Evolutionary conservation across 257 asterid genomes (phyloP), one percentile per base, ranked within the genome.

Genomic region (Plantago ovata): DNA sequence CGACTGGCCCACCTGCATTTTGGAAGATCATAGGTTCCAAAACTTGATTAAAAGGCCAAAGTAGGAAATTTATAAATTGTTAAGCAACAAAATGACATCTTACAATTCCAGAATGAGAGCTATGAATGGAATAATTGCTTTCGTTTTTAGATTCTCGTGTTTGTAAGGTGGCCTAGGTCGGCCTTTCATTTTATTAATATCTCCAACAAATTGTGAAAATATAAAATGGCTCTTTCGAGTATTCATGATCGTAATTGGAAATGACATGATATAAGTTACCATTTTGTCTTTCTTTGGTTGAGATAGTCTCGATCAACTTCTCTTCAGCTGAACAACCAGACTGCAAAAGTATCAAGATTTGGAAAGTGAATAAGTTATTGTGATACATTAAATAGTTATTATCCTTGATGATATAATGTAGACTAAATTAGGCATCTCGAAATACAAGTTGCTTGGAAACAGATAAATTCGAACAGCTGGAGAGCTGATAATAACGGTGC

Each of bases 1-100:
- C 72, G 16, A 47, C 63, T 59, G 21, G 58, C 23, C 63, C 61
- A 23, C 75, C 94, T 72, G 63, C 38, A 72, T 38, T 58, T 56
- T 63, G 28, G 14, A 53, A 58, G 28, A 41, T 14, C 32, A 38
- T 48, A 56, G 9, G 39, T 38, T 50, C 58, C 22, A 57, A 55
- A 38, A 58, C 61, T 24, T 39, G 46, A 51, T 38, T 33, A 55
- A 45, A 41, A 38, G 38, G 28, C 58, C 21, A 21, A 21, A 22
- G 22, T 23, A 43, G 19, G 9, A 51, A 67, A 49, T 51, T 46
- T 58, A 21, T 20, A 6, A 20, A 56, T 44, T 40, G 43, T 33
- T 11, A 53, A 42, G 47, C 38, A 28, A 11, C 45, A 52, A 49
- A 33, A 51, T 42, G 7, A 53, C 40, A 15, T 59, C 32, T 0